Evolutionary conservation across 2,329 filamentous ascomycete genomes (phyloP).

Genomic region (Myriosclerotinia curreyana): DNA sequence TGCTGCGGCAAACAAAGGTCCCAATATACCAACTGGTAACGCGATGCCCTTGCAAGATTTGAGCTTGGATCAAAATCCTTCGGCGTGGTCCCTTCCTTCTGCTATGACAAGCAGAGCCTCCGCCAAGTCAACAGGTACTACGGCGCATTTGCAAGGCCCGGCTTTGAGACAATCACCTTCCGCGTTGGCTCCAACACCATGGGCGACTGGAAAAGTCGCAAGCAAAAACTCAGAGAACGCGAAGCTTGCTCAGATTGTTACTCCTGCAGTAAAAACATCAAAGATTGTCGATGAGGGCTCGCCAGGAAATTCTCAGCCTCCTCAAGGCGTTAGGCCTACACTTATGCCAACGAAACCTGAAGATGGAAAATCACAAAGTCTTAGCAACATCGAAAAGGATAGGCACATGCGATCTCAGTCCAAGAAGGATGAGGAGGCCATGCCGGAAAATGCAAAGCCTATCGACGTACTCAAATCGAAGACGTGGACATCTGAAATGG

Average conservation of each 20-base stretch:
- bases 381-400: not conserved
- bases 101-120: too few species aligned
- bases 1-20: not conserved
- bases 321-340: not conserved
- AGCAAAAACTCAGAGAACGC: not conserved
- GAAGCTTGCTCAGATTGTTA: not conserved
- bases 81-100: too few species aligned
- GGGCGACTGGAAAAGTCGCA: not conserved
- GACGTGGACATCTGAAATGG: not conserved
- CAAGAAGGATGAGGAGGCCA: not conserved
- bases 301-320: not conserved
- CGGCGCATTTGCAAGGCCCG: too few species aligned
- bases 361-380: not conserved
- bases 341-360: too few species aligned
- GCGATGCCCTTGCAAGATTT: not conserved
- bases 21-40: accelerated
- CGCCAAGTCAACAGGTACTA: too few species aligned
- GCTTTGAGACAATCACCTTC: too few species aligned
- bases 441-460: too few species aligned
- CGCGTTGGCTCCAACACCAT: too few species aligned
- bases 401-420: not conserved
- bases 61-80: too few species aligned
- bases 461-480: not conserved
- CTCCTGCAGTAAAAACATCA: accelerated
- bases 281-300: accelerated